phyloP scores from a whole-genome alignment of 768 basidiomycete species.

The Russula griseocarnosa region DNA sequence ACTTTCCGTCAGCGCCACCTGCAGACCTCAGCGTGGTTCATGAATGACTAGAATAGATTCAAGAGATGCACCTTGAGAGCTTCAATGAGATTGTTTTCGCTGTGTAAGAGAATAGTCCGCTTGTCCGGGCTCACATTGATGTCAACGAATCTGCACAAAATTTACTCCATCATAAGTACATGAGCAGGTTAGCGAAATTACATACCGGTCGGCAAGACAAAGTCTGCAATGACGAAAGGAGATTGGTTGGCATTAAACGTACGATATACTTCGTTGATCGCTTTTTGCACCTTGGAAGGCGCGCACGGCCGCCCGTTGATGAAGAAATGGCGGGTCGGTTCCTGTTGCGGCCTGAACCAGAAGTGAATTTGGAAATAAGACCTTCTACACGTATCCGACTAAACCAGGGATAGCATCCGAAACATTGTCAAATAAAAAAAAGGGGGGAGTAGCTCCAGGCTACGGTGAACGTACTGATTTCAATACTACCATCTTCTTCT shows the following conservation, averaged over 20 bases:
- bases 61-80: slow-evolving; percentile 61
- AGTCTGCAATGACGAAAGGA: slow-evolving; percentile 81
- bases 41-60: background rate
- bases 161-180: slow-evolving; percentile 1
- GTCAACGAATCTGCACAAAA: slow-evolving; percentile 61
- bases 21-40: background rate
- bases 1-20: slow-evolving; percentile 23
- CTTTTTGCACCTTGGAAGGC: slow-evolving; percentile 76
- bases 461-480: slow-evolving; percentile 4
- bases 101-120: slow-evolving; percentile 88
- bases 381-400: slow-evolving; percentile 60
- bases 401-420: slow-evolving; percentile 19
- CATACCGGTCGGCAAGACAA: slow-evolving; percentile 75
- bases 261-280: slow-evolving; percentile 89
- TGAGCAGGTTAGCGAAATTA: slow-evolving; percentile 8
- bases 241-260: slow-evolving; percentile 71
- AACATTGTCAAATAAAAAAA: background rate
- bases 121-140: slow-evolving; percentile 97
- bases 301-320: slow-evolving; percentile 89
- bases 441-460: too few species aligned
- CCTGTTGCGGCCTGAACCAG: slow-evolving; percentile 72
- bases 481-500: slow-evolving; percentile 7
- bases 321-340: slow-evolving; percentile 85
- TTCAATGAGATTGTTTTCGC: slow-evolving; percentile 73
- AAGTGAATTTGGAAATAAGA: slow-evolving; percentile 75